These are phyloP conservation scores for Xylaria grammica DNA, from an alignment of 495 filamentous ascomycete genomes.

Conservation along the genomic window DNA sequence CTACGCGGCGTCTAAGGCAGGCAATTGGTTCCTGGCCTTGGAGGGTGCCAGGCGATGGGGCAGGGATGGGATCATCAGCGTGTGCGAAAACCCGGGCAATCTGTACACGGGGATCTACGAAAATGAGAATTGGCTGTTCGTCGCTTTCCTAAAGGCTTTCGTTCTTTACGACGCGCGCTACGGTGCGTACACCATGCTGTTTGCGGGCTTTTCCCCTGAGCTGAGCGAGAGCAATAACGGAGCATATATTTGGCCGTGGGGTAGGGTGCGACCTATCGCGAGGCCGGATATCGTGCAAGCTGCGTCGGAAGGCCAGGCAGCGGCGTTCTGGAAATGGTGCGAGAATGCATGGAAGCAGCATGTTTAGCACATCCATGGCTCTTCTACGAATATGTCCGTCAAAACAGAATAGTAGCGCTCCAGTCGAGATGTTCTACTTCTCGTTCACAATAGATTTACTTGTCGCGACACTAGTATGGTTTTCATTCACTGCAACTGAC, in stretches of 20 bases:
- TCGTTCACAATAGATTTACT: too few relatives aligned
- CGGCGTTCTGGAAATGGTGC: not conserved
- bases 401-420: too few relatives aligned
- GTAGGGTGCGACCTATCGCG: not conserved
- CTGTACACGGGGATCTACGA: slow-evolving; percentile 31
- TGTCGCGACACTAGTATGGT: too few relatives aligned
- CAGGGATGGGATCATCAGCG: slow-evolving; percentile 33
- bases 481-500: too few relatives aligned
- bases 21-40: slow-evolving; percentile 36
- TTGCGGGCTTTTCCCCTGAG: slow-evolving; percentile 43
- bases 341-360: not conserved
- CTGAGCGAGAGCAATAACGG: slow-evolving; percentile 32
- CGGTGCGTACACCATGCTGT: slow-evolving; percentile 50
- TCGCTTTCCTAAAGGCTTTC: slow-evolving; percentile 22
- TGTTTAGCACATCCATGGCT: too few relatives aligned
- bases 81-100: slow-evolving; percentile 45
- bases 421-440: too few relatives aligned
- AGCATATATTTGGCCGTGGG: slow-evolving; percentile 17
- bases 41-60: slow-evolving; percentile 32
- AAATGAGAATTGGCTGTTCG: slow-evolving; percentile 13
- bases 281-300: not conserved
- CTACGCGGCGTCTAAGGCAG: slow-evolving; percentile 42
- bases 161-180: slow-evolving; percentile 37
- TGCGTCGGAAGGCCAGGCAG: not conserved
- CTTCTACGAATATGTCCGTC: too few relatives aligned